A percentile compares a stretch with the other conserved stretches of the same genome.
Conservation (phyloP, 2,329 filamentous ascomycete genomes). For the Stenocarpella maydis region DNA sequence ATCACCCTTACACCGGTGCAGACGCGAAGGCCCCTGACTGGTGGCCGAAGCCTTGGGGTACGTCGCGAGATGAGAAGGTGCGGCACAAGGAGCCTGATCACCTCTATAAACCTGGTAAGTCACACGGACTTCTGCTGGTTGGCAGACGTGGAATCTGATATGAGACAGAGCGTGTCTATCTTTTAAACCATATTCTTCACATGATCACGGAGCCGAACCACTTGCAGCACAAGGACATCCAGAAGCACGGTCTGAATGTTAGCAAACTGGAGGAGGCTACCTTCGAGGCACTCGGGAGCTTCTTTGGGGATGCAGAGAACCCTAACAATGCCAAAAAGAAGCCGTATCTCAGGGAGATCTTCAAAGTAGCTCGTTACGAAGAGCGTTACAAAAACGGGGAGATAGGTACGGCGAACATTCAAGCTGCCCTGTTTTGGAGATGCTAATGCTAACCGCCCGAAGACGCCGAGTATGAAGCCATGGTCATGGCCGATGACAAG, state of each 20-base stretch:
- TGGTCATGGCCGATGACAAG: slow-evolving; percentile 62
- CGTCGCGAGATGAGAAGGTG: slow-evolving; percentile 61
- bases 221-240: slow-evolving; percentile 60
- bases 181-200: slow-evolving; percentile 67
- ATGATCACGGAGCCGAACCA: slow-evolving; percentile 61
- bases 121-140: neutral
- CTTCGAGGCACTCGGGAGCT: slow-evolving; percentile 63
- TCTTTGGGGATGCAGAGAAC: slow-evolving; percentile 64
- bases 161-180: slow-evolving; percentile 62
- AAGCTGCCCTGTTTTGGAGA: neutral
- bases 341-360: slow-evolving; percentile 66
- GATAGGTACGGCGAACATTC: slow-evolving; percentile 56
- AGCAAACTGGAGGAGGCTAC: slow-evolving; percentile 66
- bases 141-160: slow-evolving; percentile 26
- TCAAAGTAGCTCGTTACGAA: slow-evolving; percentile 65
- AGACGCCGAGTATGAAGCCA: slow-evolving; percentile 59
- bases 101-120: slow-evolving; percentile 59
- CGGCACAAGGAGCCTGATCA: slow-evolving; percentile 79
- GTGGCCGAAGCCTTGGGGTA: slow-evolving; percentile 69
- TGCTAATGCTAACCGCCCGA: neutral
- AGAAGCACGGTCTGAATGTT: slow-evolving; percentile 61
- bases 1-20: slow-evolving; percentile 74
- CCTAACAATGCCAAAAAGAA: slow-evolving; percentile 63
- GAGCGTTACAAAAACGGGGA: slow-evolving; percentile 64
- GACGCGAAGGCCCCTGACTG: slow-evolving; percentile 70